Evolutionary conservation across 2,329 filamentous ascomycete genomes (phyloP).

Genomic region (Rhynchosporium agropyri): DNA sequence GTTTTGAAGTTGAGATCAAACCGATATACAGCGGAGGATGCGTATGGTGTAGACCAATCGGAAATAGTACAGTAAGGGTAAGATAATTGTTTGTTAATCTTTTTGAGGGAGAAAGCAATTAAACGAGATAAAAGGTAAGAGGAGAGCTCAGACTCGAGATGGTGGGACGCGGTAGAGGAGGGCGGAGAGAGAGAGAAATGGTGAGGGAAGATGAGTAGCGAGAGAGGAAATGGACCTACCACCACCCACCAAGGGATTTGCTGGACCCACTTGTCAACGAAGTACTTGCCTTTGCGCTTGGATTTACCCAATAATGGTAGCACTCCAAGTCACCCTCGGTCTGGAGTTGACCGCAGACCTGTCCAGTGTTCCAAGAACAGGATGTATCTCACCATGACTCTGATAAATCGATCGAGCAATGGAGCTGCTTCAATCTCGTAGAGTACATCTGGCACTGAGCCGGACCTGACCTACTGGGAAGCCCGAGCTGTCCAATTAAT

Average conservation of each 20-base stretch:
- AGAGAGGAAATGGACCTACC: slow-evolving; percentile 14
- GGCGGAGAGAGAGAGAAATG: slow-evolving; percentile 13
- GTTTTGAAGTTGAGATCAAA: slow-evolving; percentile 11
- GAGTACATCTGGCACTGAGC: background rate
- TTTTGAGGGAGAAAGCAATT: slow-evolving; percentile 2
- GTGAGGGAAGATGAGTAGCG: slow-evolving; percentile 7
- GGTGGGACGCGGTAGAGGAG: slow-evolving; percentile 5
- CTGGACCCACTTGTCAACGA: slow-evolving; percentile 12
- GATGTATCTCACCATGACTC: background rate
- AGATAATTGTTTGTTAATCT: slow-evolving; percentile 5
- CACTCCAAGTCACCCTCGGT: slow-evolving; percentile 10
- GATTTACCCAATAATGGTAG: slow-evolving; percentile 13
- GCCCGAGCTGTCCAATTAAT: background rate
- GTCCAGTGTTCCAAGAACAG: background rate
- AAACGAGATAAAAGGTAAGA: slow-evolving; percentile 14
- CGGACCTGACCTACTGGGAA: background rate
- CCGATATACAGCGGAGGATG: background rate
- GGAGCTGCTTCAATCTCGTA: background rate
- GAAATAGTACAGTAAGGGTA: slow-evolving; percentile 5
- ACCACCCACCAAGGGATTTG: slow-evolving; percentile 15
- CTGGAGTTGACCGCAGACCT: background rate
- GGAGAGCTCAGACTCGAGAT: slow-evolving; percentile 20
- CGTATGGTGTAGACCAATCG: slow-evolving; percentile 7
- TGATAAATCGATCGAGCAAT: background rate
- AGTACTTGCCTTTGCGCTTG: slow-evolving; percentile 16